Evolutionary conservation across 2,329 filamentous ascomycete species (phyloP).

Genomic region (Didymella sp.): DNA sequence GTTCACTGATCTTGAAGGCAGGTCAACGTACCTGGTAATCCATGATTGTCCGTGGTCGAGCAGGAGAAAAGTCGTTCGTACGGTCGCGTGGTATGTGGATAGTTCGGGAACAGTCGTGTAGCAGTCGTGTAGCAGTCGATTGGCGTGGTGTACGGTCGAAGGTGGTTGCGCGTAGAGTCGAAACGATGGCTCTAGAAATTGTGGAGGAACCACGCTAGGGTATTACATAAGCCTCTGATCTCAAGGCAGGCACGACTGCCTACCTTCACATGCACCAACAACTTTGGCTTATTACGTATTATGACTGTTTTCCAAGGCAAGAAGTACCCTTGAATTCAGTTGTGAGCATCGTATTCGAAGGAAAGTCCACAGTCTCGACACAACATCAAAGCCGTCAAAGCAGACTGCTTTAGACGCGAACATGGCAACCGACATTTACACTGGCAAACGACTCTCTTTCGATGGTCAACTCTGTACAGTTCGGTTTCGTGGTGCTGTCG

Average conservation of each 20-base stretch:
- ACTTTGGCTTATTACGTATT: neutral
- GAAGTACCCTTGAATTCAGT: neutral
- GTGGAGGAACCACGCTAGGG: constrained; percentile 30
- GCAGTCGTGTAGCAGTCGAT: neutral
- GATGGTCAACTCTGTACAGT: constrained; percentile 81
- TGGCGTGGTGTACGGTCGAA: neutral
- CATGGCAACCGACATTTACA: constrained; percentile 50
- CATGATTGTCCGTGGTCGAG: constrained; percentile 44
- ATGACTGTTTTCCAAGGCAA: neutral
- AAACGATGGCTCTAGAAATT: constrained; percentile 29
- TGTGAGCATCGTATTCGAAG: neutral
- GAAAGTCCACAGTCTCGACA: neutral
- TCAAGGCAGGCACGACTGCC: constrained; percentile 5
- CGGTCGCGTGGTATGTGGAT: neutral
- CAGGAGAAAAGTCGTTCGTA: no score
- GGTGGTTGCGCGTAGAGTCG: constrained; percentile 19
- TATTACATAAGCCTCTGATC: constrained; percentile 12
- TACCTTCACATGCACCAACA: neutral
- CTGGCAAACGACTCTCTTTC: constrained; percentile 82
- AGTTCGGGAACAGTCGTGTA: neutral
- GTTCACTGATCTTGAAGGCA: constrained; percentile 1
- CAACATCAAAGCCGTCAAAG: no score
- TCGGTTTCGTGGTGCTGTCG: constrained; percentile 78
- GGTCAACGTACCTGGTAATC: constrained; percentile 57
- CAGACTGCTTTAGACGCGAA: neutral